phyloP scores from a whole-genome alignment of 345 rosid species.

The Citrus sinensis region DNA sequence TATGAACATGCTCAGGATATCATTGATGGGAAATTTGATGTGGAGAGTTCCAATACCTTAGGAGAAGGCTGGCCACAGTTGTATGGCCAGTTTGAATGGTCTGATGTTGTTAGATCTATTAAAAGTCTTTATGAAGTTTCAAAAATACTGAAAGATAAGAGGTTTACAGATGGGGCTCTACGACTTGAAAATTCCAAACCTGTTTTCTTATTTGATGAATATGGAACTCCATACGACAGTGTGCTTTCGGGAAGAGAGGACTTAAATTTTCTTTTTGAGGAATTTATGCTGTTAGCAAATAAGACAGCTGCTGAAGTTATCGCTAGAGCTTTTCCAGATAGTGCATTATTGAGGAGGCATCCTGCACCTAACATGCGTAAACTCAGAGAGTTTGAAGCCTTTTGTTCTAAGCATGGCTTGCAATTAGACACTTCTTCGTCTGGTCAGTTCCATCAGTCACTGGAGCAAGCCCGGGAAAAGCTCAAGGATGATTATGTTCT shows the following conservation, averaged over 20 bases:
- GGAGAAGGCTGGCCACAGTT: slow-evolving; percentile 43
- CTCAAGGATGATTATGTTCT: slow-evolving; percentile 71
- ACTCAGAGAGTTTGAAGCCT: slow-evolving; percentile 80
- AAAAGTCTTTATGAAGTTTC: slow-evolving; percentile 57
- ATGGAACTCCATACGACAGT: slow-evolving; percentile 70
- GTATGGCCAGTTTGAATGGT: slow-evolving; percentile 65
- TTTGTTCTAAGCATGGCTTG: slow-evolving; percentile 72
- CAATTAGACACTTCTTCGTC: slow-evolving; percentile 75
- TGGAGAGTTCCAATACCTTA: slow-evolving; percentile 18
- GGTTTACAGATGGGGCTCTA: slow-evolving; percentile 75
- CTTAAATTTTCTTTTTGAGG: slow-evolving; percentile 78
- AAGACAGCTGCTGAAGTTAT: slow-evolving; percentile 84
- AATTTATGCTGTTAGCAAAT: slow-evolving; percentile 94
- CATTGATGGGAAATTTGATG: slow-evolving; percentile 37
- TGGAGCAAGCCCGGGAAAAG: slow-evolving; percentile 53
- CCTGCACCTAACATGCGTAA: slow-evolving; percentile 83
- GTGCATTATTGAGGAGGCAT: slow-evolving; percentile 76
- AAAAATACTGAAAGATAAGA: slow-evolving; percentile 48
- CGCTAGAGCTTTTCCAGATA: slow-evolving; percentile 75
- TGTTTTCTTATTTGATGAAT: slow-evolving; percentile 52
- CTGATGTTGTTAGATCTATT: slow-evolving; percentile 57
- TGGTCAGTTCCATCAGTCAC: slow-evolving; percentile 48
- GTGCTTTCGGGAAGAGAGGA: slow-evolving; percentile 36
- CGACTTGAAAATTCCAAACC: slow-evolving; percentile 61
- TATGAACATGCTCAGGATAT: slow-evolving; percentile 74